These are phyloP conservation scores for Conoideocrella luteorostrata DNA, from an alignment of 2,329 filamentous ascomycete genomes.

Conservation along the genomic window DNA sequence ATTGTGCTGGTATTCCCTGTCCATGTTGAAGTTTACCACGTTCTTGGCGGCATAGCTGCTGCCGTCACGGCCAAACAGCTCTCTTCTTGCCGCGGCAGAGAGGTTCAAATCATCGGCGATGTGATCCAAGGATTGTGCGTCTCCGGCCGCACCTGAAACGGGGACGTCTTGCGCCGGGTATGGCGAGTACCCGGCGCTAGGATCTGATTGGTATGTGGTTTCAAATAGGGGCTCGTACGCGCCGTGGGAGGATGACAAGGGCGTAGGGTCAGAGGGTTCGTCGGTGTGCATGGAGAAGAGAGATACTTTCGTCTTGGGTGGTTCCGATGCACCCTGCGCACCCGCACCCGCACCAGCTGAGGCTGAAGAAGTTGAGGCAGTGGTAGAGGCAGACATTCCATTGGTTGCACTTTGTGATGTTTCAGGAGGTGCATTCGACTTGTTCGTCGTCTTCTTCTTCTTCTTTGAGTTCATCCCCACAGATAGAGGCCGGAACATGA, in stretches of 20 bases:
- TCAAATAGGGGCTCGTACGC: constrained; percentile 49
- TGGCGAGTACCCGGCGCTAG: constrained; percentile 8
- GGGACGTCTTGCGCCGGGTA: constrained; percentile 14
- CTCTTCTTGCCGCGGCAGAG: constrained; percentile 67
- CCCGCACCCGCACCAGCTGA: too few relatives aligned
- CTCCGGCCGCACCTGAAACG: constrained; percentile 20
- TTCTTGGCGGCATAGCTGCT: constrained; percentile 38
- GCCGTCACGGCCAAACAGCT: constrained; percentile 71
- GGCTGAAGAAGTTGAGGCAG: background rate
- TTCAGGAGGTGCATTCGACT: constrained; percentile 9
- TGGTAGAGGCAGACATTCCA: constrained; percentile 9
- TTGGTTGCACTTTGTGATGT: constrained; percentile 11
- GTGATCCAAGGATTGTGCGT: constrained; percentile 54
- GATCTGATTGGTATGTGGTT: constrained; percentile 16
- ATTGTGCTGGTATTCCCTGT: constrained; percentile 80
- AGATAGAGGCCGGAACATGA: constrained; percentile 85
- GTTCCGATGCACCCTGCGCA: constrained; percentile 14
- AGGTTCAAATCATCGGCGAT: constrained; percentile 76
- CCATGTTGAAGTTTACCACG: constrained; percentile 83
- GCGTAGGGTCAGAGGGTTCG: constrained; percentile 21
- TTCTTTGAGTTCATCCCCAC: constrained; percentile 70
- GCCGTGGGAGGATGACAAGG: constrained; percentile 15
- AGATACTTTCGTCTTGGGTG: constrained; percentile 50
- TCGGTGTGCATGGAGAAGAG: constrained; percentile 60
- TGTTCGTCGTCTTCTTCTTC: constrained; percentile 45